Conservation (phyloP, 495 filamentous ascomycete species). For the Aspergillus sclerotiicarbonarius region DNA sequence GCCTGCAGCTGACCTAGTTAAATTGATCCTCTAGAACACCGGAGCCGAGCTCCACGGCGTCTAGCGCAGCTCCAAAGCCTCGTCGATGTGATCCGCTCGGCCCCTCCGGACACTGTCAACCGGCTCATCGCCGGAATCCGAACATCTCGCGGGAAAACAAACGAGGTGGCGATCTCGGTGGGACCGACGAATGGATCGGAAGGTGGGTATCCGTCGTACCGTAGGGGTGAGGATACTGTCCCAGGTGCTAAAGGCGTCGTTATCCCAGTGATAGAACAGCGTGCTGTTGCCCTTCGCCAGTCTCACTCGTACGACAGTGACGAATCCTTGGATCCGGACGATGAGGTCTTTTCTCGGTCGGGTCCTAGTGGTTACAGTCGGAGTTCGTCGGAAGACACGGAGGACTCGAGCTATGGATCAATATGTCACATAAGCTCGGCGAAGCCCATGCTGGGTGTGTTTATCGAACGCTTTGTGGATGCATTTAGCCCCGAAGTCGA, state of each 20-base stretch:
- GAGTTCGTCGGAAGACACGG: slow-evolving; percentile 16
- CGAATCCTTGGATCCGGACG: slow-evolving; percentile 13
- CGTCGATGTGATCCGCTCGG: slow-evolving; percentile 42
- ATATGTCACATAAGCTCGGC: slow-evolving; percentile 25
- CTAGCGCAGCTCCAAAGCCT: slow-evolving; percentile 36
- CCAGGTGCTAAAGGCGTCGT: background rate
- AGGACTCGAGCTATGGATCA: slow-evolving; percentile 28
- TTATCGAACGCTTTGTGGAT: slow-evolving; percentile 46
- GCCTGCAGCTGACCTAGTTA: slow-evolving; percentile 8
- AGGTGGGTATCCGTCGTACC: slow-evolving; percentile 18
- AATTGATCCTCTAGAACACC: slow-evolving; percentile 21
- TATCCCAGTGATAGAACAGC: background rate
- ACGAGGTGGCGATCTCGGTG: slow-evolving; percentile 20
- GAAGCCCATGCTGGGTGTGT: slow-evolving; percentile 36
- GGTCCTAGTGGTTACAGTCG: slow-evolving; percentile 3
- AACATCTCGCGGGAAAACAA: slow-evolving; percentile 21
- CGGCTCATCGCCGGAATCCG: slow-evolving; percentile 37
- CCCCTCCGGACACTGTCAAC: slow-evolving; percentile 34
- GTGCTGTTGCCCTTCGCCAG: background rate
- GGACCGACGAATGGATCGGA: slow-evolving; percentile 32
- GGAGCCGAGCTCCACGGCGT: slow-evolving; percentile 25
- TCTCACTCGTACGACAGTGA: slow-evolving; percentile 11
- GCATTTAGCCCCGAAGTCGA: slow-evolving; percentile 46
- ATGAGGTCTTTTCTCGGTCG: slow-evolving; percentile 16
- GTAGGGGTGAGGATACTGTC: background rate